Conservation (phyloP, 345 rosid species). For the Boechera stricta region DNA sequence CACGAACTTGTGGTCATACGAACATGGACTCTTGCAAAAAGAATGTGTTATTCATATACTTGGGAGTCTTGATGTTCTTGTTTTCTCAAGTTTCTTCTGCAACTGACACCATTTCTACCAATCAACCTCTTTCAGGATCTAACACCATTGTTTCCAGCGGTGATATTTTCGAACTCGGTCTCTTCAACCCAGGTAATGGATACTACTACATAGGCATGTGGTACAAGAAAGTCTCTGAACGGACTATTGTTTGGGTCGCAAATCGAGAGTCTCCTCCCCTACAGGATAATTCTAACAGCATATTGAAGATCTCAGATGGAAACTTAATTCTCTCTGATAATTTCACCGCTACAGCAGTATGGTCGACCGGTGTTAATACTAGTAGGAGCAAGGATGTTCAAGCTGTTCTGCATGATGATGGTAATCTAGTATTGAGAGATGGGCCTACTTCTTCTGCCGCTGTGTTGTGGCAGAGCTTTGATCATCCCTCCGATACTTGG, state of each 20-base stretch:
- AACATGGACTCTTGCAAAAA: not conserved
- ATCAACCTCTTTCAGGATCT: not conserved
- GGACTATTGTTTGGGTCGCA: not conserved
- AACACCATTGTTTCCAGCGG: not conserved
- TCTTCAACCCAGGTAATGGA: not conserved
- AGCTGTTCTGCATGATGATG: not conserved
- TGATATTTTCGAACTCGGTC: not conserved
- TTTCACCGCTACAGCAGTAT: fast-evolving
- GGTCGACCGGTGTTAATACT: not conserved
- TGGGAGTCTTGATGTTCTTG: not conserved
- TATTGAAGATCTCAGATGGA: not conserved
- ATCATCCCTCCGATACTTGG: conserved; percentile 10
- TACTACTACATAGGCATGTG: not conserved
- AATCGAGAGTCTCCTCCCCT: not conserved
- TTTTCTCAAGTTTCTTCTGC: not conserved
- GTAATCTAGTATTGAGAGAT: conserved; percentile 10
- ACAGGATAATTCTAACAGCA: no score
- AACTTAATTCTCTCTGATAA: not conserved
- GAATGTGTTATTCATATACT: not conserved
- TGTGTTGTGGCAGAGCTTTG: conserved; percentile 20
- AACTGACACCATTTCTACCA: not conserved
- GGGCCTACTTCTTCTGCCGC: not conserved
- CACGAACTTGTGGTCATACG: not conserved
- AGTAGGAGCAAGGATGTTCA: not conserved
- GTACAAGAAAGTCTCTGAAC: not conserved